phyloP scores from a whole-genome alignment of 1,139 yeast species.

The Hemisphaericaspora xylofermentans region DNA sequence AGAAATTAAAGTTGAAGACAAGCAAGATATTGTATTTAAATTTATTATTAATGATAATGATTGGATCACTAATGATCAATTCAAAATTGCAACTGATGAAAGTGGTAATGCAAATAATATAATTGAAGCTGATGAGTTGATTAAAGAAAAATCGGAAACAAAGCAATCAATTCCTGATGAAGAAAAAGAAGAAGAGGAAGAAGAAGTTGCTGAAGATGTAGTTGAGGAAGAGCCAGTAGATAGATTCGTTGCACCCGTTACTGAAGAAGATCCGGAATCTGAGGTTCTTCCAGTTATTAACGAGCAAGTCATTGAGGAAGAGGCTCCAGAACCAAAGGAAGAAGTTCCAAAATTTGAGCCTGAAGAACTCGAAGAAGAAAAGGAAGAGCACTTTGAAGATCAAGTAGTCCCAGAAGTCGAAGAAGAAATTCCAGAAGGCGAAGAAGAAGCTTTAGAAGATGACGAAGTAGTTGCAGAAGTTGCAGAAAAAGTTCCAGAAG shows the following conservation, averaged over 20 bases:
- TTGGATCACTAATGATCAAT: constrained; percentile 33
- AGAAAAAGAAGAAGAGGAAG: constrained; percentile 1
- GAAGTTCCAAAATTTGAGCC: neutral
- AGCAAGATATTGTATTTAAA: constrained; percentile 31
- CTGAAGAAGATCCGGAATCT: constrained; percentile 1
- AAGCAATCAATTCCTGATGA: constrained; percentile 1
- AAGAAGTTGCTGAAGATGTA: neutral
- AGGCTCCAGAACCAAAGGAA: constrained; percentile 2
- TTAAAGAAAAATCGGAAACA: constrained; percentile 10
- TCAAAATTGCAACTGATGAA: constrained; percentile 30
- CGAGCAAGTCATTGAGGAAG: neutral
- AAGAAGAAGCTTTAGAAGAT: neutral
- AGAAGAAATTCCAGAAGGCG: constrained; percentile 1
- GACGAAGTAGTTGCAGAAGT: constrained; percentile 1
- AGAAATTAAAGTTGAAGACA: constrained; percentile 20
- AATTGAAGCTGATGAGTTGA: constrained; percentile 29
- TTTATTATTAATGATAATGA: constrained; percentile 36
- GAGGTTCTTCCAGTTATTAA: constrained; percentile 5
- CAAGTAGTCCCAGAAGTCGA: too few species aligned
- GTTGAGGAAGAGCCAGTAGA: constrained; percentile 3
- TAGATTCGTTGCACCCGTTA: neutral
- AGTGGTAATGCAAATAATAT: constrained; percentile 41
- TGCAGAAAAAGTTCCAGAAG: constrained; percentile 3
- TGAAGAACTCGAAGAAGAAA: neutral
- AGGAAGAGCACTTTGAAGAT: constrained; percentile 1